These are phyloP conservation scores for Aspergillus sp. DNA, from an alignment of 2,329 filamentous ascomycete genomes.

Conservation along the genomic window DNA sequence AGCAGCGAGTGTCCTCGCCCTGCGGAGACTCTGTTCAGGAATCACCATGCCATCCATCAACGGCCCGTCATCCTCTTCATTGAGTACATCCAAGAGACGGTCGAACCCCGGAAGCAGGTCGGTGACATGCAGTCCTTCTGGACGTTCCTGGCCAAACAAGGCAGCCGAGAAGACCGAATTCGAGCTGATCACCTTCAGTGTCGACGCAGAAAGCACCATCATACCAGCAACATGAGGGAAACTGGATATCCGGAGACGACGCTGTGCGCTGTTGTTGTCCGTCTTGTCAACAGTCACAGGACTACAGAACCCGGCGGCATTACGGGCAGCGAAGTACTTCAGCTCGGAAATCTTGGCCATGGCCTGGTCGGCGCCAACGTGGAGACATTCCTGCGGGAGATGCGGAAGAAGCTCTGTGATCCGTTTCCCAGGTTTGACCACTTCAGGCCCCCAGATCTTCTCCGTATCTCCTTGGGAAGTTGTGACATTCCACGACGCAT, in stretches of 20 bases:
- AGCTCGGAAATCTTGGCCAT: conserved; percentile 66
- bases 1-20: conserved; percentile 75
- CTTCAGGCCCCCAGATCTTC: conserved; percentile 75
- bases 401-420: conserved; percentile 73
- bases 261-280: conserved; percentile 50
- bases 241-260: conserved; percentile 77
- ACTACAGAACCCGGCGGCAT: conserved; percentile 69
- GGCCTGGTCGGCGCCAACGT: conserved; percentile 64
- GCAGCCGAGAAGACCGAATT: conserved; percentile 92
- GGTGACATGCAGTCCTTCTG: conserved; percentile 72
- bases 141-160: conserved; percentile 79
- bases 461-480: conserved; percentile 68
- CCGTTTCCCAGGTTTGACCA: conserved; percentile 61
- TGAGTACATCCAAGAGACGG: conserved; percentile 70
- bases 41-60: conserved; percentile 92
- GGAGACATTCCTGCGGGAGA: conserved; percentile 65
- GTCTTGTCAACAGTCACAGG: conserved; percentile 75
- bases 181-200: conserved; percentile 76
- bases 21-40: conserved; percentile 89
- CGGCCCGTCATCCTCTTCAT: conserved; percentile 75
- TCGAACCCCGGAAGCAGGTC: conserved; percentile 83
- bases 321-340: conserved; percentile 79
- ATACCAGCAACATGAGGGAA: conserved; percentile 98
- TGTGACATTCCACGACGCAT: conserved; percentile 68
- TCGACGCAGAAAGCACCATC: conserved; percentile 76